Evolutionary conservation across 805 yeast genomes (phyloP), one percentile per base, ranked within the genome.

Genomic region (Starmerella geochares): DNA sequence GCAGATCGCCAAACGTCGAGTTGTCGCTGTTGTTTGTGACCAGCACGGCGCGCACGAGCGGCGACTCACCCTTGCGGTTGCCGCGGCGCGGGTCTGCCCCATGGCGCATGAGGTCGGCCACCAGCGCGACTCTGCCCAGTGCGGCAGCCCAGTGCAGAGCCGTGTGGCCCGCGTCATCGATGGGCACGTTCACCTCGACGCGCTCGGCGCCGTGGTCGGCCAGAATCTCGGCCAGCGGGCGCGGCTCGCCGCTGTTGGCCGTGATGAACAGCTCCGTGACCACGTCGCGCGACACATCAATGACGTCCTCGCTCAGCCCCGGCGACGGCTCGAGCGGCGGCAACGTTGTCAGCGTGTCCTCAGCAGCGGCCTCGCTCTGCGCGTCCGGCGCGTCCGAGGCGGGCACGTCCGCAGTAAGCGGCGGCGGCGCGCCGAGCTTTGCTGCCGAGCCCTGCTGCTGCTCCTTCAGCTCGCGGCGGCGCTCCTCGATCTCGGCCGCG

Each of bases 71-170:
- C 33, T 76, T 76, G 55, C 77, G 77, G 65, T 90, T 94, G 39
- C 92, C 77, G 35, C 87, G 68, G 8, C 78, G 73, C 35, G 90
- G 73, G 53, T 77, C 75, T 0, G 94, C 80, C 13, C 86, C 84
- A 39, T 74, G 71, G 35, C 75, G 69, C 27, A 92, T 81, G 14
- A 86, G 71, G 35, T 80, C 80, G 39, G 71, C 77, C 3, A 86
- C 90, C 46, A 88, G 71, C 2, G 78, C 69, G 1, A 81, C 67
- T 51, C 86, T 78, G 0, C 94, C 97, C 64, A 92, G 73, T 0
- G 96, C 85, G 14, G 96, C 80, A 3, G 96, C 94, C 94, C 97
- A 85, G 66, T 92, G 99, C 50, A 92, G 72, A 0, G 95, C 86
- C 0, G 95, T 83, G 62, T 92, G 92, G 0, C 97, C 96, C 51